Conservation (phyloP, 148 eudicot species). For the Tetragonia tetragonoides region DNA sequence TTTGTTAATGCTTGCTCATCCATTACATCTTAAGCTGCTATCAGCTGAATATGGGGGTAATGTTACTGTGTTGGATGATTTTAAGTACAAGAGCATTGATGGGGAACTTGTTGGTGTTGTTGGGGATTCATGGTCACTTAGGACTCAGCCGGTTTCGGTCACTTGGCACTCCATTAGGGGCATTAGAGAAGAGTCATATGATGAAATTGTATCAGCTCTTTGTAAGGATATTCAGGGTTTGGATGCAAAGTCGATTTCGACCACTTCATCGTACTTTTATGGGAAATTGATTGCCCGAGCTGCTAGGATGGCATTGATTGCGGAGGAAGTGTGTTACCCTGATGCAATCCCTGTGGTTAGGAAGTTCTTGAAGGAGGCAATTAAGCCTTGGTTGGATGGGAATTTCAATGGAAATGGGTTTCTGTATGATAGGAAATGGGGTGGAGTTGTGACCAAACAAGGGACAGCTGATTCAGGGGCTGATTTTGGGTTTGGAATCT, state of each 20-base stretch:
- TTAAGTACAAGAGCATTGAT: constrained; percentile 77
- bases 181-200: constrained; percentile 52
- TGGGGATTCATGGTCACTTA: constrained; percentile 86
- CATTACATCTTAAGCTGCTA: constrained; percentile 68
- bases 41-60: constrained; percentile 32
- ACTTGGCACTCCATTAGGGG: constrained; percentile 87
- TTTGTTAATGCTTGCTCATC: constrained; percentile 85
- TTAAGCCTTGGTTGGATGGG: constrained; percentile 93
- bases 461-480: constrained; percentile 65
- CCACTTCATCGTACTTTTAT: constrained; percentile 74
- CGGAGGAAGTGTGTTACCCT: constrained; percentile 68
- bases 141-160: constrained; percentile 57
- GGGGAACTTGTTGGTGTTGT: constrained; percentile 97
- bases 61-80: constrained; percentile 56
- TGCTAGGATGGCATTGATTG: constrained; percentile 87
- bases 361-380: constrained; percentile 61
- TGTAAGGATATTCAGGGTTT: constrained; percentile 56
- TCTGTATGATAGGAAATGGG: constrained; percentile 80
- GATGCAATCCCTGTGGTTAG: constrained; percentile 63
- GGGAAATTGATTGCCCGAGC: constrained; percentile 86
- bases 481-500: constrained; percentile 94
- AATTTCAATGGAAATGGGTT: constrained; percentile 71
- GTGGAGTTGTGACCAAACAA: constrained; percentile 80
- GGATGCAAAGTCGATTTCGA: constrained; percentile 44
- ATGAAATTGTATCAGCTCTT: constrained; percentile 63